Percentiles rank a stretch among this genome's conserved stretches.
Evolutionary conservation across 768 basidiomycete species (phyloP).

Genomic region (Candolleomyces aberdarensis): DNA sequence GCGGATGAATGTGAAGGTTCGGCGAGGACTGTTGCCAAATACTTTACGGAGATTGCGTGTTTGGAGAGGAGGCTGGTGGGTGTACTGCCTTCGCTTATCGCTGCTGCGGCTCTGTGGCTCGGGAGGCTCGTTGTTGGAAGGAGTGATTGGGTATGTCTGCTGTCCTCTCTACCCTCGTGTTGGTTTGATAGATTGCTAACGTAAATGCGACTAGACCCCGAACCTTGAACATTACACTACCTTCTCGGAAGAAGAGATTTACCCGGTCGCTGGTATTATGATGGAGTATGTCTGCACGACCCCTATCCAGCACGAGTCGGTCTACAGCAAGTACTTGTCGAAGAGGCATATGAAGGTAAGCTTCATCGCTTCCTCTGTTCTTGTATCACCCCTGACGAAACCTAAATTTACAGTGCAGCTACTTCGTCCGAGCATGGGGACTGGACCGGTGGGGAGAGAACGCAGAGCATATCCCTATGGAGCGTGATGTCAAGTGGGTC

Average conservation of each 20-base stretch:
- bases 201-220: constrained; percentile 45
- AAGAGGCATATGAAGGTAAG: constrained; percentile 85
- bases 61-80: constrained; percentile 86
- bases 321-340: constrained; percentile 90
- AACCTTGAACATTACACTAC: constrained; percentile 92
- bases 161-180: not conserved
- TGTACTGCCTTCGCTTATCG: constrained; percentile 80
- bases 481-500: too few relatives aligned
- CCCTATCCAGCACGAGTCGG: constrained; percentile 72
- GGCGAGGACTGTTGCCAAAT: constrained; percentile 90
- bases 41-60: constrained; percentile 86
- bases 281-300: constrained; percentile 80
- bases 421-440: too few relatives aligned
- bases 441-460: too few relatives aligned
- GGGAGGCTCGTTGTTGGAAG: constrained; percentile 77
- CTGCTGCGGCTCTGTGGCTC: constrained; percentile 89
- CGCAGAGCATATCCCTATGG: too few relatives aligned
- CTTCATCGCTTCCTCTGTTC: too few relatives aligned
- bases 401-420: too few relatives aligned
- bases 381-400: too few relatives aligned
- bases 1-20: constrained; percentile 95
- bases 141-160: constrained; percentile 77
- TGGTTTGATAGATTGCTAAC: constrained; percentile 2
- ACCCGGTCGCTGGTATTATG: constrained; percentile 91
- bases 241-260: constrained; percentile 80